Evolutionary conservation across 2,329 filamentous ascomycete species (phyloP), one percentile per base, ranked within the genome.

Genomic region (Orbilia javanica): DNA sequence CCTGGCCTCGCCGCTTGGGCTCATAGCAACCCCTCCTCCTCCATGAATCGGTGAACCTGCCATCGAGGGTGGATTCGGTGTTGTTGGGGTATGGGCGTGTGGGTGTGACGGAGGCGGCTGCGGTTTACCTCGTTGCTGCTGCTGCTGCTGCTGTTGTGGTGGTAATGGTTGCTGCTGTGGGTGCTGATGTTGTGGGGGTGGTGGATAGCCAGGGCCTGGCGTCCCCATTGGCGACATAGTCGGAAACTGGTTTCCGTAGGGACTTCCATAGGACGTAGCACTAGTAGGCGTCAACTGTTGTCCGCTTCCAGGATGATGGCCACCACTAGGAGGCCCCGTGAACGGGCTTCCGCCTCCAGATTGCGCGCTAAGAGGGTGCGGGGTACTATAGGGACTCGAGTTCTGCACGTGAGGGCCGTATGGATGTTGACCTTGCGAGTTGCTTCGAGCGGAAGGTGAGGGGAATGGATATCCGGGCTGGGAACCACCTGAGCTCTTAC

Each of bases 231-330:
- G 73, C 8, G 73, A 77, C 66, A 77, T 77, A 4, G 57, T 48
- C 13, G 66, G 66, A 25, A 77, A 77, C 10, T 62, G 42, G 31
- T 77, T 70, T 7, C 25, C 29, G 18, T 71, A 71, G 13, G 79
- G 50, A 69, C 63, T 77, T n/a, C 70, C 64, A 39, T 73, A 69
- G 4, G 64, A 74, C 39, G 64, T 80, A 29, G 66, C 70, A 48
- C 64, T 80, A 22, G 79, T 81, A 48, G 73, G 76, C 57, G 62
- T 78, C 52, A 69, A 60, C 53, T 71, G 67, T 50, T 64, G 52
- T 11, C 42, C 36, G 20, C 27, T 42, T 31, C 39, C 63, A 15
- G 72, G 46, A 22, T 64, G 75, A 27, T 69, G 70, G 22, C 52
- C 53, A 18, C 52, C 52, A 7, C 64, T 20, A 34, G 77, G 65